Conservation (phyloP, 306 rosid species). For the Echinosophora koreensis region DNA sequence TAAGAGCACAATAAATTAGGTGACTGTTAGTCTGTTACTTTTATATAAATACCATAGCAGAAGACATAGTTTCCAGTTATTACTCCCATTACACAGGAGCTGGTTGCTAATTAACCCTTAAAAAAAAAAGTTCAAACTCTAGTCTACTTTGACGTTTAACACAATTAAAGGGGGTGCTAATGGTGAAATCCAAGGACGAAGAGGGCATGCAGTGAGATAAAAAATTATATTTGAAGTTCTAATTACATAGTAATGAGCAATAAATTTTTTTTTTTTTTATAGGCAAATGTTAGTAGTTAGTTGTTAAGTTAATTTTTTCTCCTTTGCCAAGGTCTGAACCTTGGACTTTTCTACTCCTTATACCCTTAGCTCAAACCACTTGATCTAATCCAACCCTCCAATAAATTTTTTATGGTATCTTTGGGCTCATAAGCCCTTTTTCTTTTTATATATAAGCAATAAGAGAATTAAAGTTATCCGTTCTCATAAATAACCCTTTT, state of each 20-base stretch:
- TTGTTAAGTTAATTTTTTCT: no score
- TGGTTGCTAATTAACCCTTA: not conserved
- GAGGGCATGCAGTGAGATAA: not conserved
- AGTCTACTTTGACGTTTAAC: not conserved
- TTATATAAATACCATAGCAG: not conserved
- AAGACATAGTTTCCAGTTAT: not conserved
- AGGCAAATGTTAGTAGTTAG: no score
- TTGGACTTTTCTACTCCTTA: no score
- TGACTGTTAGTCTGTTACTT: constrained; percentile 44
- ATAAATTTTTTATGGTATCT: not conserved
- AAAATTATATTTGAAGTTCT: not conserved
- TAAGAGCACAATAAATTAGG: constrained; percentile 13
- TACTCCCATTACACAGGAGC: not conserved
- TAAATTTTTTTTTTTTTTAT: no score
- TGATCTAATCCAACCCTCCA: no score
- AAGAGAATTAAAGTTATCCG: not conserved
- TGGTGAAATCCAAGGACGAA: not conserved
- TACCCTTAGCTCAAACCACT: no score
- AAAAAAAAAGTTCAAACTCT: not conserved
- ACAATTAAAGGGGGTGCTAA: not conserved
- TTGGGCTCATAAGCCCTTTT: not conserved
- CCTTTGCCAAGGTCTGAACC: no score
- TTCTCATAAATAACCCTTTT: not conserved
- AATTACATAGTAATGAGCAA: not conserved
- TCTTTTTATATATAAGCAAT: not conserved